phyloP scores from a whole-genome alignment of 164 flowering plant genomes.

The Vitis riparia region DNA sequence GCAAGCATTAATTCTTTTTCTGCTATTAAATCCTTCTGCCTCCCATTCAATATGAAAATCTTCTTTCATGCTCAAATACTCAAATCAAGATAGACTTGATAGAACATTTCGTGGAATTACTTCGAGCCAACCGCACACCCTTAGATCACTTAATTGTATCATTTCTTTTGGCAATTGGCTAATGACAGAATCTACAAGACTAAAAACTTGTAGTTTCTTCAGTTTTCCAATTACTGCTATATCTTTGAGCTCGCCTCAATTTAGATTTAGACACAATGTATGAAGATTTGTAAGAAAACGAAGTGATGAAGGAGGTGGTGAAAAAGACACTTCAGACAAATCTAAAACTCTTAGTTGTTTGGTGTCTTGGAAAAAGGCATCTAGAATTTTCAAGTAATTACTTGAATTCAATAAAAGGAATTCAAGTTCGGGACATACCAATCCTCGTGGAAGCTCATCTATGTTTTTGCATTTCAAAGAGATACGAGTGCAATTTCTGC shows the following conservation, averaged over 20 bases:
- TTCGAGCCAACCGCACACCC: slow-evolving; percentile 1
- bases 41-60: slow-evolving; percentile 11
- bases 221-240: too few species aligned
- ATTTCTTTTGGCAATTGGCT: slow-evolving; percentile 12
- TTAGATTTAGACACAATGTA: slow-evolving; percentile 11
- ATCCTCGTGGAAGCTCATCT: slow-evolving; percentile 7
- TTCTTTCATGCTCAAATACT: slow-evolving; percentile 15
- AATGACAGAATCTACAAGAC: neutral
- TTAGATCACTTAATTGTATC: slow-evolving; percentile 14
- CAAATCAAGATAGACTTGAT: slow-evolving; percentile 14
- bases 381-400: neutral
- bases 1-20: too few species aligned
- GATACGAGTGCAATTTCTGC: neutral
- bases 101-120: slow-evolving; percentile 14
- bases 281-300: slow-evolving; percentile 3
- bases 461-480: neutral
- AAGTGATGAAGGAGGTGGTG: slow-evolving; percentile 4
- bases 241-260: too few species aligned
- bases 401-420: neutral
- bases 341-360: slow-evolving; percentile 16
- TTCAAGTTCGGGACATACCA: slow-evolving; percentile 10
- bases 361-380: slow-evolving; percentile 12
- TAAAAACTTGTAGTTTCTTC: too few species aligned
- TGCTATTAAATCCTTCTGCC: neutral
- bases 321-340: neutral